These are phyloP conservation scores for Penicillium sp. DNA, from an alignment of 2,329 filamentous ascomycete species.

Conservation along the genomic window DNA sequence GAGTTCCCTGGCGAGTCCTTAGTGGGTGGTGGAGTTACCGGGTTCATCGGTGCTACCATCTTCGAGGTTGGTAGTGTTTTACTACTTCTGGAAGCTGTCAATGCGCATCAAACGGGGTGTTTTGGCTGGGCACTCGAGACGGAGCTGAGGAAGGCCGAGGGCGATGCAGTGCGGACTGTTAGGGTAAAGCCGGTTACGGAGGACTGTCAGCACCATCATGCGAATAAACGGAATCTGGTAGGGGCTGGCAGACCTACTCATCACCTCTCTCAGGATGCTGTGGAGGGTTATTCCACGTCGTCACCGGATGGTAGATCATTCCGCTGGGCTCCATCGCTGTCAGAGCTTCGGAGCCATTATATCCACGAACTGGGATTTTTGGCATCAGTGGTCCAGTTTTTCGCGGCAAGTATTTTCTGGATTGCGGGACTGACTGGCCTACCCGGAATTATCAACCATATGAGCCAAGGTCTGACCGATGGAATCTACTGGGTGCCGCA, in stretches of 20 bases:
- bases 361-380: constrained; percentile 63
- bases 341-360: constrained; percentile 61
- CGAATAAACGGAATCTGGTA: constrained; percentile 34
- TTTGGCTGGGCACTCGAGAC: constrained; percentile 68
- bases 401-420: constrained; percentile 64
- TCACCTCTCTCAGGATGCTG: constrained; percentile 1
- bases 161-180: constrained; percentile 7
- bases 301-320: constrained; percentile 40
- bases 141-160: constrained; percentile 38
- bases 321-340: constrained; percentile 60
- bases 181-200: constrained; percentile 18
- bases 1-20: constrained; percentile 56
- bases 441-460: constrained; percentile 54
- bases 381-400: constrained; percentile 56
- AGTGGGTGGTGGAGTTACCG: constrained; percentile 60
- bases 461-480: constrained; percentile 51
- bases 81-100: constrained; percentile 67
- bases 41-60: constrained; percentile 66
- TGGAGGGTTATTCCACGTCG: constrained; percentile 10
- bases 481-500: constrained; percentile 64
- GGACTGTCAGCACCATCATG: constrained; percentile 44
- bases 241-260: background rate
- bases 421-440: constrained; percentile 62
- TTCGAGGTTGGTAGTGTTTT: constrained; percentile 65
- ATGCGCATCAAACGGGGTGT: constrained; percentile 63